phyloP scores from a whole-genome alignment of 2,329 filamentous ascomycete genomes.

The Boeremia lycopersici region DNA sequence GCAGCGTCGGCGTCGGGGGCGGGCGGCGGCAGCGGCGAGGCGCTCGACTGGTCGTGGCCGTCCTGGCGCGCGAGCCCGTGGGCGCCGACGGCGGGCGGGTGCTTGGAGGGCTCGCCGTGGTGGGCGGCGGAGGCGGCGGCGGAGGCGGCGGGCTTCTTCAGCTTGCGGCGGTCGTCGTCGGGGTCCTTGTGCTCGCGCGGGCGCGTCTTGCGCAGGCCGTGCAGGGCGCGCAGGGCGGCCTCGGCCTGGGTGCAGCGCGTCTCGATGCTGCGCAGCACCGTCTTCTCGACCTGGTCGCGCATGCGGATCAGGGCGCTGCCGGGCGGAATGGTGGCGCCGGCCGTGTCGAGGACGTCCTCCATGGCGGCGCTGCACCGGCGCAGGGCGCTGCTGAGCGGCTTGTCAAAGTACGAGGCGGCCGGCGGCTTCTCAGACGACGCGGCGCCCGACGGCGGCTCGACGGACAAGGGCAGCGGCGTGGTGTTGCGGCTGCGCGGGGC shows the following conservation, averaged over 20 bases:
- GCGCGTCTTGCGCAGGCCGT: slow-evolving; percentile 67
- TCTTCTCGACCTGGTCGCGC: slow-evolving; percentile 68
- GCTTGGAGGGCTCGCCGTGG: slow-evolving; percentile 71
- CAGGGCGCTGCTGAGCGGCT: slow-evolving; percentile 60
- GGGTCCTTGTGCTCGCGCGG: slow-evolving; percentile 60
- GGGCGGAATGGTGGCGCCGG: slow-evolving; percentile 61
- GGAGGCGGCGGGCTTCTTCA: slow-evolving; percentile 71
- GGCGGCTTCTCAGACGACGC: too few relatives aligned
- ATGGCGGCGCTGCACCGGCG: slow-evolving; percentile 64
- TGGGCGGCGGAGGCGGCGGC: slow-evolving; percentile 74
- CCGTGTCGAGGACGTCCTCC: slow-evolving; percentile 72
- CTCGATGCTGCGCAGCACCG: slow-evolving; percentile 50
- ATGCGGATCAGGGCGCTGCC: slow-evolving; percentile 69
- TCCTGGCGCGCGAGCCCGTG: slow-evolving; percentile 69
- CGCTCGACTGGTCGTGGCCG: slow-evolving; percentile 55
- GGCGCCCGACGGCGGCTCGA: slow-evolving; percentile 39
- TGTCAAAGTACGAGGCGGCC: slow-evolving; percentile 69
- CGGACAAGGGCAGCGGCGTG: slow-evolving; percentile 67
- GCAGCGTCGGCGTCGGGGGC: slow-evolving; percentile 65
- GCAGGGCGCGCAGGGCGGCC: slow-evolving; percentile 73
- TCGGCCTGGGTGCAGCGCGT: slow-evolving; percentile 70
- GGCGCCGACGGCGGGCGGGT: slow-evolving; percentile 65
- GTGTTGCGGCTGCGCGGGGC: slow-evolving; percentile 72
- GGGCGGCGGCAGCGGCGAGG: slow-evolving; percentile 34
- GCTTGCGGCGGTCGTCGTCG: slow-evolving; percentile 55